Base-by-base conservation (phyloP, 805 yeast species). In the Wickerhamiella brachini region DNA sequence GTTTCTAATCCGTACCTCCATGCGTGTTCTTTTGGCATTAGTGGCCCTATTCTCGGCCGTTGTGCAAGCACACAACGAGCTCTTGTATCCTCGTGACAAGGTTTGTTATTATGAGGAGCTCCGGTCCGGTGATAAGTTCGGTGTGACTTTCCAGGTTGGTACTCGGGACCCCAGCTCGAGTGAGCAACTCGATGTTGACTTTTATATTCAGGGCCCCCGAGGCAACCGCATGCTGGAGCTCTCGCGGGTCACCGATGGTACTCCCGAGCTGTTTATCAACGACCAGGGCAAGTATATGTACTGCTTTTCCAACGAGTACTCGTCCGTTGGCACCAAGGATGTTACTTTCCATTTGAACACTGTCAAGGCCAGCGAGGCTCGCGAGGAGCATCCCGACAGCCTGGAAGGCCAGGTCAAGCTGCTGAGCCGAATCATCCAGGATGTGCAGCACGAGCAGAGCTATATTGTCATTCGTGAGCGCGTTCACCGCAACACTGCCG, bases 401-500 rank as follows among this genome's bases (percentile, higher is more conserved):
- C 73, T 93, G 60, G 97, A 90, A 60, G 79, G 81, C 53, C 88
- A 95, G 48, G 84, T 90, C 49, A 79, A 80, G 66, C 77, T 80
- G 64, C 73, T 90, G 62, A 71, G 80, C 57, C 83, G 84, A 56
- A 72, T 85, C 58, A 81, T 94, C 41, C 79, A 79, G 60, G 95
- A 87, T 60, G 88, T 93, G 54, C 84, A 85, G 70, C 90, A 88
- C 60, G 98, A 93, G 70, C 71, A 83, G 63, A 78, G 85, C 60
- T 93, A 93, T 69, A 81, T 93, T 60, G 94, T 89, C 47, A 88
- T 90, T 54, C 81, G 98, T 70, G 98, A 90, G 71, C 83, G 97
- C 72, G 85, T 94, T 15, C 98, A 90, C 68, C 84, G 98, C 78
- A 93, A 90, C 71, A 90, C 98, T 9, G 97, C 98, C 5, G 98